Conservation (phyloP, 768 basidiomycete genomes). For the Russula olivacea region DNA sequence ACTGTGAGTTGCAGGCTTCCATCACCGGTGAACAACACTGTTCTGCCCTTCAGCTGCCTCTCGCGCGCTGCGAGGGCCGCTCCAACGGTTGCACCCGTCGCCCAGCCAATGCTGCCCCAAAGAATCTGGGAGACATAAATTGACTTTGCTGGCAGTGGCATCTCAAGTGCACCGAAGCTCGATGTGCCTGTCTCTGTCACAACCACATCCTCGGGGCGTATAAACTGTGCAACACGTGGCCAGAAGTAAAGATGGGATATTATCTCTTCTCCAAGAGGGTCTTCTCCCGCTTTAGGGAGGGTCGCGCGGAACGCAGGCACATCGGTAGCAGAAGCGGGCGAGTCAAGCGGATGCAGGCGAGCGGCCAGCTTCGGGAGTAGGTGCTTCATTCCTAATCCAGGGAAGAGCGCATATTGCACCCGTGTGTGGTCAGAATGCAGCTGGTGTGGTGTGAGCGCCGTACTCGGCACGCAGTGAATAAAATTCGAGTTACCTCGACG, state of each 20-base stretch:
- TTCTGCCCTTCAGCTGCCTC: slow-evolving; percentile 46
- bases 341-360: slow-evolving; percentile 41
- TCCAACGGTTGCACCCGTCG: slow-evolving; percentile 71
- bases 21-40: slow-evolving; percentile 82
- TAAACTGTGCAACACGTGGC: slow-evolving; percentile 72
- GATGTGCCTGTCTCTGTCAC: slow-evolving; percentile 88
- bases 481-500: slow-evolving; percentile 47
- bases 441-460: slow-evolving; percentile 33
- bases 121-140: slow-evolving; percentile 70
- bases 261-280: slow-evolving; percentile 30
- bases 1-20: slow-evolving; percentile 78
- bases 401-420: slow-evolving; percentile 58
- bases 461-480: neutral
- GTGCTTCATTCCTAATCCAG: slow-evolving; percentile 67
- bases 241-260: slow-evolving; percentile 83
- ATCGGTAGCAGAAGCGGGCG: slow-evolving; percentile 37
- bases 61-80: slow-evolving; percentile 77
- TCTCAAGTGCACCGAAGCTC: slow-evolving; percentile 78
- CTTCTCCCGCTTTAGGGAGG: slow-evolving; percentile 46
- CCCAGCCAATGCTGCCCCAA: slow-evolving; percentile 93
- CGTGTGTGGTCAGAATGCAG: slow-evolving; percentile 70
- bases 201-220: slow-evolving; percentile 66
- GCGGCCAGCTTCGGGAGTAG: slow-evolving; percentile 68
- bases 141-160: slow-evolving; percentile 67
- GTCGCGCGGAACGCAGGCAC: slow-evolving; percentile 38